Percentiles rank a stretch among this genome's conserved stretches.
phyloP scores from a whole-genome alignment of 2,329 filamentous ascomycete genomes.

The Penicillium sp. region DNA sequence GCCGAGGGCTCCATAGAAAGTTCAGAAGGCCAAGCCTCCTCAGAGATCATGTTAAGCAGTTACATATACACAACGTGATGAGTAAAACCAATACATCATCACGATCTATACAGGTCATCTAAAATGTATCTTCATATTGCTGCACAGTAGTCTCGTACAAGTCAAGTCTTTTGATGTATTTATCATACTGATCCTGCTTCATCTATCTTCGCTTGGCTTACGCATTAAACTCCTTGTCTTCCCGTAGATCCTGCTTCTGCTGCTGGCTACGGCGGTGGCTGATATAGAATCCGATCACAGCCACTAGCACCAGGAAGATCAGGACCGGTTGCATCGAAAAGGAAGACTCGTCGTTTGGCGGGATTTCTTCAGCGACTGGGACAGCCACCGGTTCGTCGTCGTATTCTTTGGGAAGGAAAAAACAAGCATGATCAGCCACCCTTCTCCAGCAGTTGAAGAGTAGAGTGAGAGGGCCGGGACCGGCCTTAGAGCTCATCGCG shows the following conservation, averaged over 20 bases:
- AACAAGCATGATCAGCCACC: constrained; percentile 38
- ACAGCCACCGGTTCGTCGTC: constrained; percentile 10
- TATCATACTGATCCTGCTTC: background rate
- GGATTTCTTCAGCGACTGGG: constrained; percentile 6
- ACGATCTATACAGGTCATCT: too few species aligned
- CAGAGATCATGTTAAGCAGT: too few species aligned
- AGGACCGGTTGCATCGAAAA: constrained; percentile 18
- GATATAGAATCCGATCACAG: constrained; percentile 21
- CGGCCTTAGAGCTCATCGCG: constrained; percentile 63
- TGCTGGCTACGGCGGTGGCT: constrained; percentile 20
- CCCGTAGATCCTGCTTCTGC: constrained; percentile 9
- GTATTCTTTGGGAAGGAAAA: constrained; percentile 21
- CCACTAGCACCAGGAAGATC: constrained; percentile 22
- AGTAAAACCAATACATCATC: too few species aligned
- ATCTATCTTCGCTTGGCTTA: constrained; percentile 1
- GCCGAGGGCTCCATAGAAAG: background rate
- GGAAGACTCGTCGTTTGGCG: constrained; percentile 10
- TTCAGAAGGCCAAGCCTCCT: background rate
- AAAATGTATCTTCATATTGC: too few species aligned
- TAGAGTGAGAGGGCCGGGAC: constrained; percentile 24
- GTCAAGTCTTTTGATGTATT: background rate
- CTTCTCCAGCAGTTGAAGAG: constrained; percentile 27
- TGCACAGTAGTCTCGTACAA: too few species aligned
- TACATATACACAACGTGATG: too few species aligned
- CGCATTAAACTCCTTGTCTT: constrained; percentile 19